Base-by-base conservation (phyloP, 805 yeast species). In the Yarrowia deformans region DNA sequence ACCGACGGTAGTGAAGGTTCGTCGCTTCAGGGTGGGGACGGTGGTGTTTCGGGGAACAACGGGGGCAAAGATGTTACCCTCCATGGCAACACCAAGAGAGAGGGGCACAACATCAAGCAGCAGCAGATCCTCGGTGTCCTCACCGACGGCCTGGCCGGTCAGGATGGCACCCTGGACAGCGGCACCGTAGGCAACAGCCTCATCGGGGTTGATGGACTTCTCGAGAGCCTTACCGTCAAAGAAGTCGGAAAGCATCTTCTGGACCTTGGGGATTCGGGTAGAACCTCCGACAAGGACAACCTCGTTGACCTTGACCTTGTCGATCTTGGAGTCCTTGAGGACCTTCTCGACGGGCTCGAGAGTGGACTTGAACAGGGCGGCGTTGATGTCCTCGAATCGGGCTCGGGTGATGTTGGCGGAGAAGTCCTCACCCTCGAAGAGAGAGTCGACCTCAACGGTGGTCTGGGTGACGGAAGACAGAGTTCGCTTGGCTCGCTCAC, bases 21-120 rank as follows among this genome's bases (percentile, higher is more conserved):
- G 93, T 81, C 97, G 90, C 90, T 94, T 94, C 85, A 93, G 90
- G 83, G 98, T 94, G 84, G 99, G 99, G 77, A 94, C 97, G 79
- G 98, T 94, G 77, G 98, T 91, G 91, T 95, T 95, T 88, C 99
- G 93, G 85, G 97, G 97, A 77, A 95, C 97, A 82, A 95, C 97
- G 79, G 97, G 95, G 80, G 98, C 97, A 86, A 94, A 93, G 81
- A 95, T 94, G 84, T 95, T 96, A 85, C 99, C 99, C 85, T 93
- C 95, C 90, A 95, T 95, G 85, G 97, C 98, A 83, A 94, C 97
- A 91, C 99, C 99, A 80, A 94, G 88, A 75, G 98, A 93, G 81
- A 94, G 89, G 82, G 99, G 99, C 80, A 93, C 93, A 78, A 94
- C 98, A 86, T 93, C 98, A 84, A 93, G 89, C 81, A 93, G 88